Conservation (phyloP, 2,329 filamentous ascomycete species). For the Fusarium sp. region DNA sequence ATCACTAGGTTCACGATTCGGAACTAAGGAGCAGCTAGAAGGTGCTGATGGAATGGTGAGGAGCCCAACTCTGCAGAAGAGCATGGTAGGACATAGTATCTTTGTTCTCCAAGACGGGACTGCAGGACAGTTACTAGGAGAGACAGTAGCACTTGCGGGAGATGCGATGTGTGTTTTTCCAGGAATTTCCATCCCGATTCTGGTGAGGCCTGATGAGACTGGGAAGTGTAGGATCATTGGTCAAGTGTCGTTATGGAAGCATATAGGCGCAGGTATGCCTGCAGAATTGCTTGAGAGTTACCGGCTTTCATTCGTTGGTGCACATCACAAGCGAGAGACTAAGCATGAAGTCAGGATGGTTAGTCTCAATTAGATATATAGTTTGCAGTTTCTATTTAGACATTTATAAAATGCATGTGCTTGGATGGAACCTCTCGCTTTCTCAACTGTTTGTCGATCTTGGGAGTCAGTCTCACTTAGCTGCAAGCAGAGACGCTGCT, state of each 20-base stretch:
- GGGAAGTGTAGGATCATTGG: neutral
- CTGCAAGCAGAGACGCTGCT: no score
- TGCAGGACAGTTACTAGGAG: neutral
- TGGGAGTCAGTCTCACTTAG: no score
- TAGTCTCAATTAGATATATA: neutral
- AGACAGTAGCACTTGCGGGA: neutral
- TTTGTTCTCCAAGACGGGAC: conserved; percentile 23
- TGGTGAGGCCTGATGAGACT: fast-evolving
- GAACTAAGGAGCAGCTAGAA: neutral
- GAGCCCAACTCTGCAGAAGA: neutral
- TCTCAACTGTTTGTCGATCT: no score
- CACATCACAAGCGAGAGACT: fast-evolving
- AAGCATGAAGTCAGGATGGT: fast-evolving
- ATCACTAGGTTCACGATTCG: neutral
- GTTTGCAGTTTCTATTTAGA: no score
- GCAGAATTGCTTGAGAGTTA: neutral
- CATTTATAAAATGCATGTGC: no score
- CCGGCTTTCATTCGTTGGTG: neutral
- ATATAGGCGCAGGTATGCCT: neutral
- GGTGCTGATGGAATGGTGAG: conserved; percentile 7
- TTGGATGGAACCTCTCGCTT: no score
- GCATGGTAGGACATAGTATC: neutral
- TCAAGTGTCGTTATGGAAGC: neutral
- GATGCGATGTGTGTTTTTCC: conserved; percentile 17
- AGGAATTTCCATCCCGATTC: neutral